phyloP scores from a whole-genome alignment of 2,329 filamentous ascomycete genomes.

The Fusarium algeriense region DNA sequence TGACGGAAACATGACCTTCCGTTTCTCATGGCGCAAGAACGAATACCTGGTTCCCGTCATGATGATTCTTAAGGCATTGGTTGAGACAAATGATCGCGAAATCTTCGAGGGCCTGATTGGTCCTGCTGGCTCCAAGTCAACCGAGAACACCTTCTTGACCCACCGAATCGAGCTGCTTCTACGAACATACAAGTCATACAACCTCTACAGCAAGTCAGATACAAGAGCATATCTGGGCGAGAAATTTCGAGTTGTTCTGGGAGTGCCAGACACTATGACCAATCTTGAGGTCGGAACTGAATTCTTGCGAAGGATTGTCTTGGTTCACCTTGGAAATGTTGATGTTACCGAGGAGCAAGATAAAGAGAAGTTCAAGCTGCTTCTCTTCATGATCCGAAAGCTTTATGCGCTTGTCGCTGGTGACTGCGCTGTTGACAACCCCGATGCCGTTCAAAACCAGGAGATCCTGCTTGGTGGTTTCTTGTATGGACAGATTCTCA shows the following conservation, averaged over 20 bases:
- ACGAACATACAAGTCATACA: slow-evolving; percentile 92
- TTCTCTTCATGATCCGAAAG: slow-evolving; percentile 96
- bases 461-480: slow-evolving; percentile 94
- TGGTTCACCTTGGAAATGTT: slow-evolving; percentile 90
- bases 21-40: slow-evolving; percentile 97
- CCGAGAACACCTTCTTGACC: slow-evolving; percentile 91
- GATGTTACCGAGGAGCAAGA: slow-evolving; percentile 88
- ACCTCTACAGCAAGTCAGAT: slow-evolving; percentile 82
- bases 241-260: slow-evolving; percentile 90
- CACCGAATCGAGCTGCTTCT: slow-evolving; percentile 93
- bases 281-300: slow-evolving; percentile 92
- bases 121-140: slow-evolving; percentile 77
- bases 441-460: slow-evolving; percentile 95
- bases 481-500: slow-evolving; percentile 93
- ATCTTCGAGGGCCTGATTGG: slow-evolving; percentile 96
- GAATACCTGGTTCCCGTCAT: slow-evolving; percentile 96
- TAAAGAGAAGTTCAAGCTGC: slow-evolving; percentile 90
- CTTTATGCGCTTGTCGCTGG: slow-evolving; percentile 93
- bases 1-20: slow-evolving; percentile 95
- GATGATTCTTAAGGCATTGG: slow-evolving; percentile 95
- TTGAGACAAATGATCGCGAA: slow-evolving; percentile 96
- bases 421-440: slow-evolving; percentile 93
- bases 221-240: slow-evolving; percentile 88
- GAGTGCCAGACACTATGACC: slow-evolving; percentile 84
- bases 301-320: slow-evolving; percentile 88